Evolutionary conservation across 106 monocot genomes (phyloP).

Genomic region (Triglochin maritima): DNA sequence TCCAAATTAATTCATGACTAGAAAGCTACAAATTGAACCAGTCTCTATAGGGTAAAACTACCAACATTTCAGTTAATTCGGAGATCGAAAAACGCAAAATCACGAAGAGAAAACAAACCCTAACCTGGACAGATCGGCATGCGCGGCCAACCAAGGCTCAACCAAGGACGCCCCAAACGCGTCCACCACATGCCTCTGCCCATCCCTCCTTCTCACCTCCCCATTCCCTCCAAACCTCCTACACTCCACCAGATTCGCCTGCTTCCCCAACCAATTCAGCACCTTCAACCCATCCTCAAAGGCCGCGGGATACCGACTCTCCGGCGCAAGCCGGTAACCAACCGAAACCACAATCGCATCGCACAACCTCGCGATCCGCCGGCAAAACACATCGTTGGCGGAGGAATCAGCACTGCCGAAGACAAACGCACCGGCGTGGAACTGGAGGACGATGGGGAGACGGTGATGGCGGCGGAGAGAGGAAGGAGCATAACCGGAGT

Average conservation of each 20-base stretch:
- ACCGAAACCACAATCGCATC: slow-evolving; percentile 18
- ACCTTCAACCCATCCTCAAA: slow-evolving; percentile 22
- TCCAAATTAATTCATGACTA: not conserved
- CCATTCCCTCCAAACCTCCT: slow-evolving; percentile 20
- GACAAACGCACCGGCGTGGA: slow-evolving; percentile 79
- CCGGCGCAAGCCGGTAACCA: slow-evolving; percentile 21
- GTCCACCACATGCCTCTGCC: slow-evolving; percentile 30
- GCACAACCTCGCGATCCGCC: slow-evolving; percentile 50
- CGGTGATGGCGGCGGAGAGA: not conserved
- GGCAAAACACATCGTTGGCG: slow-evolving; percentile 72
- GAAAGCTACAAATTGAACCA: not conserved
- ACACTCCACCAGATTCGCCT: slow-evolving; percentile 71
- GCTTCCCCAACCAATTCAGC: slow-evolving; percentile 46
- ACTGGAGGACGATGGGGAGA: slow-evolving; percentile 68
- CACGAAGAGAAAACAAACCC: not conserved
- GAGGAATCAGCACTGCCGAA: slow-evolving; percentile 42
- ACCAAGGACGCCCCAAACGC: slow-evolving; percentile 62
- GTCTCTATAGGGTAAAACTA: not conserved
- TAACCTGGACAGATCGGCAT: slow-evolving; percentile 81
- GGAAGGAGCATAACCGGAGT: slow-evolving; percentile 1
- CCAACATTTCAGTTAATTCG: not conserved
- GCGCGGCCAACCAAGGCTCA: slow-evolving; percentile 84
- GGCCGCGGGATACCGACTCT: slow-evolving; percentile 22
- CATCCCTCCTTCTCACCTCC: slow-evolving; percentile 11
- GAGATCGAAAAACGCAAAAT: not conserved